phyloP scores from a whole-genome alignment of 2,329 filamentous ascomycete genomes.

The Stemphylium vesicarium region DNA sequence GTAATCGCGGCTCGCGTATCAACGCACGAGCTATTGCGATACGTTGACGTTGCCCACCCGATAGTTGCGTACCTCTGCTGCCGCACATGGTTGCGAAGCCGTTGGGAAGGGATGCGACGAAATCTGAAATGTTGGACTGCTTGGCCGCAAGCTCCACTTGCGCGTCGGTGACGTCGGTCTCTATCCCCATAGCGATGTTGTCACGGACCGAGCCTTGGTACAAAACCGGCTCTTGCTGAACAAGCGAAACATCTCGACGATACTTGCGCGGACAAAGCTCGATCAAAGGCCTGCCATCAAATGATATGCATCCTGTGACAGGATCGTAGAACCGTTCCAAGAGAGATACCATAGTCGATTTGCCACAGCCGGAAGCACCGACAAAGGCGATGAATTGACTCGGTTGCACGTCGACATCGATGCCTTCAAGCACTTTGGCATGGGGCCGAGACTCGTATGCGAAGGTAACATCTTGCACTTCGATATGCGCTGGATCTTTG shows the following conservation, averaged over 20 bases:
- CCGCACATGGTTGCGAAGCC: conserved; percentile 56
- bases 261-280: conserved; percentile 80
- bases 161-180: conserved; percentile 72
- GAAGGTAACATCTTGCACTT: conserved; percentile 70
- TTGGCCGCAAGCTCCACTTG: conserved; percentile 78
- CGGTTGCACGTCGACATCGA: conserved; percentile 70
- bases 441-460: conserved; percentile 81
- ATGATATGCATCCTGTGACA: conserved; percentile 74
- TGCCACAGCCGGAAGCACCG: conserved; percentile 90
- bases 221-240: conserved; percentile 91
- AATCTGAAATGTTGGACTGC: conserved; percentile 57
- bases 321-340: conserved; percentile 96
- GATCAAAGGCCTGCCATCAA: conserved; percentile 81
- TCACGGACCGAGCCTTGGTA: conserved; percentile 93
- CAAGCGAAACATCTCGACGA: conserved; percentile 80
- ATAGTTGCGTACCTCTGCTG: conserved; percentile 43
- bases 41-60: conserved; percentile 90
- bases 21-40: conserved; percentile 91
- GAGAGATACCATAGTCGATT: conserved; percentile 89
- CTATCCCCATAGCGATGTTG: conserved; percentile 76
- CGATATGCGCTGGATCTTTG: conserved; percentile 41
- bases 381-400: conserved; percentile 89
- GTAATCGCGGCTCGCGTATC: conserved; percentile 85
- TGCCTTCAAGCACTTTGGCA: conserved; percentile 80
- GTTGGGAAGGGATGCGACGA: conserved; percentile 55